Evolutionary conservation across 1,284 basidiomycete species (phyloP).

Genomic region (Sporisorium exsertum): DNA sequence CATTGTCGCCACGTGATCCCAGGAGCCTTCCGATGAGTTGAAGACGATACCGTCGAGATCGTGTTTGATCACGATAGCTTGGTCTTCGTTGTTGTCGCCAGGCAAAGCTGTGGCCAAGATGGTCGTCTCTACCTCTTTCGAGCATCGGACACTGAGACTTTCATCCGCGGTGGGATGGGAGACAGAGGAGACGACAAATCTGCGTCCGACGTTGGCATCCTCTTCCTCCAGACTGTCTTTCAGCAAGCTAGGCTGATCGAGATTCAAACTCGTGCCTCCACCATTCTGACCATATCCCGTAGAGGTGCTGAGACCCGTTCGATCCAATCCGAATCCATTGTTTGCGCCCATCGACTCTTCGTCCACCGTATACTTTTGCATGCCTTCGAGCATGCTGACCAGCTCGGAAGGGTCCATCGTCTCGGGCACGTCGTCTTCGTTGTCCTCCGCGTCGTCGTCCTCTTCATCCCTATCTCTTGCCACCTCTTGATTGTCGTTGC

Average conservation of each 20-base stretch:
- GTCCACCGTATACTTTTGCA: slow-evolving; percentile 84
- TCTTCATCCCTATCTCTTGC: slow-evolving; percentile 17
- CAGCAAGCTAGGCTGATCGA: slow-evolving; percentile 75
- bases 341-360: slow-evolving; percentile 73
- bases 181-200: slow-evolving; percentile 74
- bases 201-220: slow-evolving; percentile 78
- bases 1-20: slow-evolving; percentile 83
- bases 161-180: not conserved
- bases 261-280: slow-evolving; percentile 19
- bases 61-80: slow-evolving; percentile 77
- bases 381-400: slow-evolving; percentile 79
- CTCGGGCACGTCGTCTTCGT: slow-evolving; percentile 81
- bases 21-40: slow-evolving; percentile 69
- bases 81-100: not conserved
- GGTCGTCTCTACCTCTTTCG: slow-evolving; percentile 4
- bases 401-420: slow-evolving; percentile 87
- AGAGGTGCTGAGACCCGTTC: slow-evolving; percentile 16
- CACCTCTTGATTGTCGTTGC: slow-evolving; percentile 6
- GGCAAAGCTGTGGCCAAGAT: slow-evolving; percentile 23
- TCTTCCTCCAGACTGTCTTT: slow-evolving; percentile 87
- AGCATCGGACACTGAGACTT: not conserved
- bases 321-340: slow-evolving; percentile 68
- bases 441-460: slow-evolving; percentile 65
- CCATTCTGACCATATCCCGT: slow-evolving; percentile 63
- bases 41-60: slow-evolving; percentile 86